Percentiles rank a stretch among this genome's conserved stretches.
phyloP scores from a whole-genome alignment of 2,329 filamentous ascomycete genomes.

The Colletotrichum lupini region DNA sequence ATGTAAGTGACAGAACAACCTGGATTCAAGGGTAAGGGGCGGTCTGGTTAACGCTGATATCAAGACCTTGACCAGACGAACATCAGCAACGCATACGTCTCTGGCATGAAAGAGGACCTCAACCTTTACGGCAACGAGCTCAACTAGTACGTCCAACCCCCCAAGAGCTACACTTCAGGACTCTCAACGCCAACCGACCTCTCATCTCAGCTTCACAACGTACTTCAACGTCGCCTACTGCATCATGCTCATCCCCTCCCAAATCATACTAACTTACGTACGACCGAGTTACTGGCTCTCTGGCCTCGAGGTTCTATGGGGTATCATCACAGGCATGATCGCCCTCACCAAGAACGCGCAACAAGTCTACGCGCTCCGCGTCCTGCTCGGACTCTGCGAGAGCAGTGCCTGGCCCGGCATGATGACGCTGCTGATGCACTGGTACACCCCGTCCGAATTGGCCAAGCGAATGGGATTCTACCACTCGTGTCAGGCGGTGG shows the following conservation, averaged over 20 bases:
- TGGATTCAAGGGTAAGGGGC: too few relatives aligned
- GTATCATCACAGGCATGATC: slow-evolving; percentile 30
- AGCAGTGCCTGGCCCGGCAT: slow-evolving; percentile 43
- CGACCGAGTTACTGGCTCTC: slow-evolving; percentile 44
- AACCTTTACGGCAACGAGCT: slow-evolving; percentile 57
- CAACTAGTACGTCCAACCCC: slow-evolving; percentile 16
- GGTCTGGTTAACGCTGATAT: neutral
- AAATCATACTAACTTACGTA: slow-evolving; percentile 43
- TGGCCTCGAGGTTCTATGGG: slow-evolving; percentile 41
- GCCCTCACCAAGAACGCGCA: slow-evolving; percentile 38
- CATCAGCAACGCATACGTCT: slow-evolving; percentile 58
- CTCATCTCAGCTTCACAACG: slow-evolving; percentile 33
- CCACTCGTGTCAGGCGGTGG: slow-evolving; percentile 61
- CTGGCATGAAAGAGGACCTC: slow-evolving; percentile 59
- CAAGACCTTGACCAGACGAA: slow-evolving; percentile 50
- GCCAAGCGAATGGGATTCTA: slow-evolving; percentile 64
- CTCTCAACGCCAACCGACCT: neutral
- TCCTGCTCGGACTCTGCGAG: slow-evolving; percentile 55
- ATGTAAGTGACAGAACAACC: slow-evolving; percentile 10
- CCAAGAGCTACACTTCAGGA: neutral
- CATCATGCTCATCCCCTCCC: slow-evolving; percentile 43
- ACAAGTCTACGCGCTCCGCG: slow-evolving; percentile 54
- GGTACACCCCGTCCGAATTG: slow-evolving; percentile 51
- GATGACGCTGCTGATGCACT: slow-evolving; percentile 53
- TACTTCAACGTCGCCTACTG: slow-evolving; percentile 40